Evolutionary conservation across 306 rosid genomes (phyloP).

Genomic region (Vigna nakashimae): DNA sequence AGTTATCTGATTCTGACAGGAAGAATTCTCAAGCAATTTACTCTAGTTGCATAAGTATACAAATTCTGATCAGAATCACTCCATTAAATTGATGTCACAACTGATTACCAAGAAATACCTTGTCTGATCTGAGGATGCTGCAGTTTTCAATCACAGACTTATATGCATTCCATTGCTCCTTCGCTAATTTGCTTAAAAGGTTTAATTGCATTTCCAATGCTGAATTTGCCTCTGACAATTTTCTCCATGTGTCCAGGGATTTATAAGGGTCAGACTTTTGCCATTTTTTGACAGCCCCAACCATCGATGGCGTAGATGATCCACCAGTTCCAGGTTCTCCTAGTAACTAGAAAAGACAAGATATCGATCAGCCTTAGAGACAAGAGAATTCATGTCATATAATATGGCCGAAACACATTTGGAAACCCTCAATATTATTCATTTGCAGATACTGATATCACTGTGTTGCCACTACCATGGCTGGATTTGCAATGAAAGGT

Average conservation of each 20-base stretch:
- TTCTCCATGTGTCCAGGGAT: constrained; percentile 81
- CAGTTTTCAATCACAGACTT: constrained; percentile 64
- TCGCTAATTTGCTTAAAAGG: constrained; percentile 69
- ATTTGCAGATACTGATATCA: constrained; percentile 5
- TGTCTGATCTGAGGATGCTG: constrained; percentile 73
- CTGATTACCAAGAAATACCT: constrained; percentile 58
- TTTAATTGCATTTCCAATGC: constrained; percentile 76
- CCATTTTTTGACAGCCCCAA: constrained; percentile 96
- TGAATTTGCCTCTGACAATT: constrained; percentile 82
- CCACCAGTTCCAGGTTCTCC: constrained; percentile 99
- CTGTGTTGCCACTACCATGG: neutral
- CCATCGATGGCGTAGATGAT: constrained; percentile 98
- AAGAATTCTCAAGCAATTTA: constrained; percentile 32
- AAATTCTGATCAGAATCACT: constrained; percentile 11
- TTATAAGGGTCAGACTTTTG: constrained; percentile 82
- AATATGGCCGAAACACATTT: neutral
- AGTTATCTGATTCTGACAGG: constrained; percentile 28
- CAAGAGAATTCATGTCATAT: constrained; percentile 13
- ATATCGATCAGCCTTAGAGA: constrained; percentile 43
- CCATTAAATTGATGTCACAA: constrained; percentile 33
- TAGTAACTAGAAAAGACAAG: constrained; percentile 65
- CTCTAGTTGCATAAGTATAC: constrained; percentile 30
- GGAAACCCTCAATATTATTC: neutral
- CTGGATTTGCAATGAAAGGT: constrained; percentile 6
- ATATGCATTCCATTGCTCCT: constrained; percentile 87